These are phyloP conservation scores for Delphinella strobiligena DNA, from an alignment of 2,329 filamentous ascomycete genomes.

Conservation along the genomic window DNA sequence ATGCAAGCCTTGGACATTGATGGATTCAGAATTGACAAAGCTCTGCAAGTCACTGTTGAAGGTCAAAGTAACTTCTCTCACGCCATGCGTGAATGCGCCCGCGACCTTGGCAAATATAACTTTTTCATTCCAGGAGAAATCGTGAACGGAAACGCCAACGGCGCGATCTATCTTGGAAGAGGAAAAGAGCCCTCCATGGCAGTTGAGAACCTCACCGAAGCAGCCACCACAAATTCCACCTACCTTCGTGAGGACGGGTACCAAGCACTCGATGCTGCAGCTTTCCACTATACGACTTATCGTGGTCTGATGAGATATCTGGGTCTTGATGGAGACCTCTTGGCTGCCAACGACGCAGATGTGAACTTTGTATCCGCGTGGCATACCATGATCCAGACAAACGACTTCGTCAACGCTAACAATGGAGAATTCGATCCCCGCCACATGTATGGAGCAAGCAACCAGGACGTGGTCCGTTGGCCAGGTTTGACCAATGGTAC, in stretches of 20 bases:
- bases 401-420: slow-evolving; percentile 49
- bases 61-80: slow-evolving; percentile 46
- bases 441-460: slow-evolving; percentile 52
- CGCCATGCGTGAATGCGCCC: slow-evolving; percentile 46
- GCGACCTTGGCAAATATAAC: slow-evolving; percentile 46
- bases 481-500: slow-evolving; percentile 46
- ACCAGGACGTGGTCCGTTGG: slow-evolving; percentile 57
- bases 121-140: slow-evolving; percentile 55
- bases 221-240: slow-evolving; percentile 36
- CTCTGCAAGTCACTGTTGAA: slow-evolving; percentile 51
- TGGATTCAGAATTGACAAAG: slow-evolving; percentile 56
- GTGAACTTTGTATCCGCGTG: slow-evolving; percentile 43
- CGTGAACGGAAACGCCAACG: slow-evolving; percentile 49
- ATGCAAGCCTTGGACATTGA: slow-evolving; percentile 54
- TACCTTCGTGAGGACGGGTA: slow-evolving; percentile 43
- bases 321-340: slow-evolving; percentile 45
- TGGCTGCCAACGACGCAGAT: slow-evolving; percentile 29
- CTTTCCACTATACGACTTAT: slow-evolving; percentile 55
- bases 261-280: slow-evolving; percentile 45
- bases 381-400: slow-evolving; percentile 44
- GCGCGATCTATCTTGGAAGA: slow-evolving; percentile 49
- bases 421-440: slow-evolving; percentile 51
- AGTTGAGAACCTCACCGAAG: slow-evolving; percentile 35
- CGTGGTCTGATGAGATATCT: slow-evolving; percentile 49
- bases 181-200: slow-evolving; percentile 45